phyloP scores from a whole-genome alignment of 352 stramenopile species.

The Phytophthora pseudosyringae region DNA sequence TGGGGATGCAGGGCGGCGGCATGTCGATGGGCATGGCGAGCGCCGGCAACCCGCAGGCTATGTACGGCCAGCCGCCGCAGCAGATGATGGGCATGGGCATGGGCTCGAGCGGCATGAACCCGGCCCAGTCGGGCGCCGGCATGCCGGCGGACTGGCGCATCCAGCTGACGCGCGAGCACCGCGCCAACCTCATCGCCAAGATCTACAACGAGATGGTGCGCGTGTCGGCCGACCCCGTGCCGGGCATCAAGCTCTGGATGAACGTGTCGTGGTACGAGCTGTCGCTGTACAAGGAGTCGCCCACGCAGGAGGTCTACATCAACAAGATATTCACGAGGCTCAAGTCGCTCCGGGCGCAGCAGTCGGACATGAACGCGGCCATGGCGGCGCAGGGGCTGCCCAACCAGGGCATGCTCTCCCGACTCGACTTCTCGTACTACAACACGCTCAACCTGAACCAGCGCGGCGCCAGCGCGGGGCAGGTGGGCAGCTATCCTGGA shows the following conservation, averaged over 20 bases:
- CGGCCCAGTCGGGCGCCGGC: slow-evolving; percentile 23
- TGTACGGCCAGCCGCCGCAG: slow-evolving; percentile 43
- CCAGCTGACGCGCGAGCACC: slow-evolving; percentile 79
- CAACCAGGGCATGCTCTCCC: slow-evolving; percentile 78
- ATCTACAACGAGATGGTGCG: slow-evolving; percentile 90
- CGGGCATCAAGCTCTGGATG: slow-evolving; percentile 90
- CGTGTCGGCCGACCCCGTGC: slow-evolving; percentile 74
- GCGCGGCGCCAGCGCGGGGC: slow-evolving; percentile 28
- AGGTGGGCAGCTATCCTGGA: slow-evolving; percentile 47
- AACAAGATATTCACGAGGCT: slow-evolving; percentile 90
- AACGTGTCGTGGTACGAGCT: slow-evolving; percentile 90
- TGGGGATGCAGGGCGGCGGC: slow-evolving; percentile 58
- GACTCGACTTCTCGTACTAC: slow-evolving; percentile 86
- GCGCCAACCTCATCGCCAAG: slow-evolving; percentile 86
- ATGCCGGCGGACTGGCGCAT: slow-evolving; percentile 70
- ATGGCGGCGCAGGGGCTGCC: slow-evolving; percentile 69
- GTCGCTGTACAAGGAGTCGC: slow-evolving; percentile 87
- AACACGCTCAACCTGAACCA: slow-evolving; percentile 69
- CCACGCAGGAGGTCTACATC: slow-evolving; percentile 88
- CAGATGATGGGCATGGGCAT: slow-evolving; percentile 57
- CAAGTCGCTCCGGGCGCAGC: slow-evolving; percentile 78
- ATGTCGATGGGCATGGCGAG: slow-evolving; percentile 66
- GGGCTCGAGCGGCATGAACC: slow-evolving; percentile 18
- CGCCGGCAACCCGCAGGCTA: slow-evolving; percentile 34
- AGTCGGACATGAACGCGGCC: slow-evolving; percentile 73